Conservation (phyloP, 2,329 filamentous ascomycete species). For the Penicillium italicum region DNA sequence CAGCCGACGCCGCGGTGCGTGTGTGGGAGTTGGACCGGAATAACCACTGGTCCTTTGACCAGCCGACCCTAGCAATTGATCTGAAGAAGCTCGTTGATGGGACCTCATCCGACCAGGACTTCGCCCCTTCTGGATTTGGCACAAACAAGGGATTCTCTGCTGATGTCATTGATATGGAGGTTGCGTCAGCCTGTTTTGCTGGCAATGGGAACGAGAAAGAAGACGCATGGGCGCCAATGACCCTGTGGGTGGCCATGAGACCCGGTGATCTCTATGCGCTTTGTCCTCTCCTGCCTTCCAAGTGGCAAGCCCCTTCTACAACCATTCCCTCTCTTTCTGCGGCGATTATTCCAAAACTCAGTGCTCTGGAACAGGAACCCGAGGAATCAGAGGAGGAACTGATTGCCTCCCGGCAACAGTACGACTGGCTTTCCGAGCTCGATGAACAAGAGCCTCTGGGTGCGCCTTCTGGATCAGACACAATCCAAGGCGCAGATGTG, state of each 20-base stretch:
- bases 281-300: constrained; percentile 81
- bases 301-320: constrained; percentile 74
- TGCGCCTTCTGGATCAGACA: constrained; percentile 36
- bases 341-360: constrained; percentile 71
- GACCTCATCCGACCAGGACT: constrained; percentile 75
- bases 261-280: constrained; percentile 91
- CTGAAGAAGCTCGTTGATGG: constrained; percentile 85
- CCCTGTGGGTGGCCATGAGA: constrained; percentile 92
- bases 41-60: constrained; percentile 82
- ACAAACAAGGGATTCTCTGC: constrained; percentile 81
- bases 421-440: constrained; percentile 57
- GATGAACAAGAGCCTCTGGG: constrained; percentile 52
- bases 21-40: constrained; percentile 85
- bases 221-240: constrained; percentile 86
- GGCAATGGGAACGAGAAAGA: constrained; percentile 59
- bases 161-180: constrained; percentile 89
- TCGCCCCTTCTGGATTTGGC: constrained; percentile 69
- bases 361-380: constrained; percentile 41
- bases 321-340: constrained; percentile 79
- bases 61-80: constrained; percentile 78
- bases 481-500: constrained; percentile 48
- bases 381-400: constrained; percentile 46
- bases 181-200: constrained; percentile 85
- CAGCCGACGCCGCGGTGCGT: constrained; percentile 79
- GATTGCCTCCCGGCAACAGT: constrained; percentile 52